These are phyloP conservation scores for Tricholoma sp. DNA, from an alignment of 768 basidiomycete species.

Conservation along the genomic window DNA sequence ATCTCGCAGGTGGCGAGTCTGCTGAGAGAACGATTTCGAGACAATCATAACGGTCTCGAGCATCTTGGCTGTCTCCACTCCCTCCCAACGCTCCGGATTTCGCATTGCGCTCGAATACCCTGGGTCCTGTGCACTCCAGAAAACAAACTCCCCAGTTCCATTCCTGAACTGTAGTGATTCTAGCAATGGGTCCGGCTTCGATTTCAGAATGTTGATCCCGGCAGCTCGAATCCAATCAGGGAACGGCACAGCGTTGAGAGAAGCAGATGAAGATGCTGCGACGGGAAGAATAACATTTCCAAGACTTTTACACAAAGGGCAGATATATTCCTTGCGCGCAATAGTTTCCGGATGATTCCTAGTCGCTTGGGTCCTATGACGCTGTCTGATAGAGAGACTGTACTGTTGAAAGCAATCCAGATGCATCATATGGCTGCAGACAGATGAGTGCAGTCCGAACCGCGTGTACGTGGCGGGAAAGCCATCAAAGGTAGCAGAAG, in stretches of 20 bases:
- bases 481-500: constrained; percentile 60
- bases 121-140: constrained; percentile 81
- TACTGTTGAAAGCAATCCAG: constrained; percentile 91
- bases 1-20: constrained; percentile 78
- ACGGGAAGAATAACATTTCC: constrained; percentile 94
- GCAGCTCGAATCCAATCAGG: constrained; percentile 88
- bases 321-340: constrained; percentile 91
- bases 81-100: constrained; percentile 44
- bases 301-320: constrained; percentile 94
- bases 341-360: constrained; percentile 94
- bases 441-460: constrained; percentile 82
- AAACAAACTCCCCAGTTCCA: constrained; percentile 85
- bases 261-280: constrained; percentile 40
- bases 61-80: constrained; percentile 69
- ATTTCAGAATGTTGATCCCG: constrained; percentile 85
- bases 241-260: constrained; percentile 59
- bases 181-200: constrained; percentile 66
- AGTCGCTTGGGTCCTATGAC: constrained; percentile 84
- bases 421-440: constrained; percentile 98
- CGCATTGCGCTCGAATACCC: constrained; percentile 57
- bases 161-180: constrained; percentile 73
- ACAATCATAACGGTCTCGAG: constrained; percentile 81
- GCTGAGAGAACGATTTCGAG: constrained; percentile 75
- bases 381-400: constrained; percentile 77
- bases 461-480: constrained; percentile 68